Base-by-base conservation (phyloP, 805 yeast species). In the Metschnikowia aberdeeniae region DNA sequence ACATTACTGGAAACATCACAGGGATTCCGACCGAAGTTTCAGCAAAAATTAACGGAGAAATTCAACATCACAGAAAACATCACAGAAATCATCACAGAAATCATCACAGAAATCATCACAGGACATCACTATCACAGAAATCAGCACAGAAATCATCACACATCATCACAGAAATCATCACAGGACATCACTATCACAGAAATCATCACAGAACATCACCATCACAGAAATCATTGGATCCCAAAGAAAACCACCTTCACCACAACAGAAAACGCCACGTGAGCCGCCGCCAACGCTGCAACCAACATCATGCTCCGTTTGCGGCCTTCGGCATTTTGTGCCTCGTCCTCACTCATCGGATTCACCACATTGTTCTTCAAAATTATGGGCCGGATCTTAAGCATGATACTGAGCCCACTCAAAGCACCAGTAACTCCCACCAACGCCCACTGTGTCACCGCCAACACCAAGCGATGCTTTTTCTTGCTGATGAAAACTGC, bases 171-270 rank as follows among this genome's bases (percentile, higher is more conserved):
- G 26, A 22, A 22, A 22, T 22, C 24, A 22, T 22, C 24, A 22
- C n/a, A n/a, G n/a, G n/a, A n/a, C n/a, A n/a, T n/a, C n/a, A n/a
- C n/a, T n/a, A n/a, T 22, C 20, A 6, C 24, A n/a, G n/a, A 4
- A 9, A 7, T 39, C 7, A 32, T 20, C n/a, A n/a, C n/a, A n/a
- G n/a, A n/a, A n/a, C n/a, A n/a, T n/a, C n/a, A n/a, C n/a, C n/a
- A n/a, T 22, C 20, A 6, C 24, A n/a, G n/a, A 4, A 9, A 7
- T 39, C 7, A 32, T 20, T 42, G 31, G 27, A 49, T 41, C 9
- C 80, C 81, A 58, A 85, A 85, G 67, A 84, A 86, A 42, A 78
- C 64, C 10, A 82, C 69, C 63, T 84, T 83, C 40, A 86, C 86
- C 6, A 81, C 76, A 34, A 85, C 62, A 1, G 88, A 77, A 53